Conservation (phyloP, 2,329 filamentous ascomycete species). For the Xylariaceae sp. region DNA sequence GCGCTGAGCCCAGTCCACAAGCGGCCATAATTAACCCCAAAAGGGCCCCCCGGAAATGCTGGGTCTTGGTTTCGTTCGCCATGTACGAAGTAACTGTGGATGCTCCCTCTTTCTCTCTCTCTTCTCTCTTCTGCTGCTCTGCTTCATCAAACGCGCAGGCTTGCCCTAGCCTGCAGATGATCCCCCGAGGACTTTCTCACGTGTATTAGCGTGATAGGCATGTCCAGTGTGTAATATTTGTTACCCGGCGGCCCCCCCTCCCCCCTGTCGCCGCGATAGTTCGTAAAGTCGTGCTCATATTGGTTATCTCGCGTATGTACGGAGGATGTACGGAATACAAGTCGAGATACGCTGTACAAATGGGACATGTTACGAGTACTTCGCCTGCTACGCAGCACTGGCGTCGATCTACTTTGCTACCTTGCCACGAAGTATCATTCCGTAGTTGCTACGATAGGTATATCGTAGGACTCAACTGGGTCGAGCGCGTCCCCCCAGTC, state of each 20-base stretch:
- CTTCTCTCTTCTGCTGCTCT: conserved; percentile 7
- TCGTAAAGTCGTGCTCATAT: conserved; percentile 6
- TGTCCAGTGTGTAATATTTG: conserved; percentile 5
- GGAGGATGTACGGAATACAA: not conserved
- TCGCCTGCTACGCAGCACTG: too few species aligned
- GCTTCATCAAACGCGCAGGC: conserved; percentile 14
- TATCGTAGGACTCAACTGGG: too few species aligned
- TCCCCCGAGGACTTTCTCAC: conserved; percentile 15
- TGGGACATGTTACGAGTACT: not conserved
- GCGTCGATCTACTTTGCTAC: not conserved
- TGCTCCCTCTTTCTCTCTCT: not conserved
- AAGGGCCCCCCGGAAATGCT: conserved; percentile 21
- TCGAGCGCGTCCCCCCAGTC: conserved; percentile 1
- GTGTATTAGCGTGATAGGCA: conserved; percentile 20
- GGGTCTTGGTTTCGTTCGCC: conserved; percentile 6
- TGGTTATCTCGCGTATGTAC: conserved; percentile 8
- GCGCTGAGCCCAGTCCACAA: conserved; percentile 25
- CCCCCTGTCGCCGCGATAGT: conserved; percentile 5
- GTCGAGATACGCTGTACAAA: not conserved
- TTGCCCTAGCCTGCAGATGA: conserved; percentile 15
- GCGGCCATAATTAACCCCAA: conserved; percentile 24
- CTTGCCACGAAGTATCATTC: too few species aligned
- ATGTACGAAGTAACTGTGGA: too few species aligned
- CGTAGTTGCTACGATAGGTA: too few species aligned
- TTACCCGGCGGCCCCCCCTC: not conserved